A percentile compares a stretch with the other conserved stretches of the same genome.
Conservation (phyloP, 1,139 yeast species). For the Suhomyces choctaworum region DNA sequence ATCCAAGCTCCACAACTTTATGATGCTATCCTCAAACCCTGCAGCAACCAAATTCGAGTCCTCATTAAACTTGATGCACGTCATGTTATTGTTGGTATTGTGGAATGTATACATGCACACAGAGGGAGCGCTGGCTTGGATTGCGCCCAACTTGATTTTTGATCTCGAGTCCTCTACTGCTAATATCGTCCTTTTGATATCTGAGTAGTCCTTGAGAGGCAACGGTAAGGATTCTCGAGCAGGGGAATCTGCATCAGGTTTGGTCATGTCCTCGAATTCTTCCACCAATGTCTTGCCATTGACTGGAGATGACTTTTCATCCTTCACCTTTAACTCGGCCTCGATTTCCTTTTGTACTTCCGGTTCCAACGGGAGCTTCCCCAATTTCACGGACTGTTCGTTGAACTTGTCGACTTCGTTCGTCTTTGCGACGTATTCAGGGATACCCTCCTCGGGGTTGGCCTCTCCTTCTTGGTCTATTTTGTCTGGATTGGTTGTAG, state of each 20-base stretch:
- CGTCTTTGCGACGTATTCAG: conserved; percentile 52
- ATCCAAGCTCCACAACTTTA: conserved; percentile 89
- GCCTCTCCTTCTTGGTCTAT: conserved; percentile 48
- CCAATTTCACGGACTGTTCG: conserved; percentile 73
- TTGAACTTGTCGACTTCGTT: conserved; percentile 60
- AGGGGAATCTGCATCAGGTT: conserved; percentile 64
- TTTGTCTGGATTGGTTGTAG: conserved; percentile 49
- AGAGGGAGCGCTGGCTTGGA: conserved; percentile 85
- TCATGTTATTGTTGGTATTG: conserved; percentile 86
- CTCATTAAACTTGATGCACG: conserved; percentile 80
- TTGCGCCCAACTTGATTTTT: conserved; percentile 57
- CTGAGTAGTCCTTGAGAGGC: conserved; percentile 79
- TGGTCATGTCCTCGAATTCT: conserved; percentile 51
- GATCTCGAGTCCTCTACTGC: conserved; percentile 81
- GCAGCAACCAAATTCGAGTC: conserved; percentile 89
- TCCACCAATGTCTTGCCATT: conserved; percentile 46
- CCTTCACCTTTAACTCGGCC: conserved; percentile 76
- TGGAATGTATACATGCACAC: conserved; percentile 99
- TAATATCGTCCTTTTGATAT: conserved; percentile 73
- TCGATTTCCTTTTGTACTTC: conserved; percentile 84
- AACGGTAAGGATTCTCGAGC: conserved; percentile 73
- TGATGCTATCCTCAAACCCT: conserved; percentile 89
- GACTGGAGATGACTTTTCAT: conserved; percentile 49
- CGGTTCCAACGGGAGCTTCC: conserved; percentile 81
- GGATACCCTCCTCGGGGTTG: conserved; percentile 64